Percentiles rank a stretch among this genome's conserved stretches.
These are phyloP conservation scores for Suhomyces taliae DNA, from an alignment of 1,139 yeast genomes.

Conservation along the genomic window DNA sequence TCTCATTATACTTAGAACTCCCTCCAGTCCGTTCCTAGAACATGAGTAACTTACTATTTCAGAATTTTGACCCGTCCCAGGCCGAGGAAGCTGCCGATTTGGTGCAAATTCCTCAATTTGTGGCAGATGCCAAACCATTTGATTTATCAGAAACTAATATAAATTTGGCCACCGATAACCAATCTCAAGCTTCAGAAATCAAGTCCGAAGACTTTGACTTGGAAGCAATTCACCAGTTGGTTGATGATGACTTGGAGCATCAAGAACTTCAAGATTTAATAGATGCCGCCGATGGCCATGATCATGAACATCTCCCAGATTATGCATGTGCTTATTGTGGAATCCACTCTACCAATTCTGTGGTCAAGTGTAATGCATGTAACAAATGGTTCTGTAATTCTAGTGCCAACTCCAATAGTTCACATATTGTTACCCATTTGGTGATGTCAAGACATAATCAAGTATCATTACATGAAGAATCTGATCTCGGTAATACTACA, in stretches of 20 bases:
- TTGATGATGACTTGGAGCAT: slow-evolving; percentile 1
- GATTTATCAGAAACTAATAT: neutral
- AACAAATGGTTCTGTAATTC: slow-evolving; percentile 90
- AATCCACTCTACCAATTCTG: slow-evolving; percentile 60
- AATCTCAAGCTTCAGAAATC: neutral
- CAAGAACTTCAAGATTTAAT: slow-evolving; percentile 2
- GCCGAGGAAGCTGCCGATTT: slow-evolving; percentile 1
- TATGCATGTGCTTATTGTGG: slow-evolving; percentile 79
- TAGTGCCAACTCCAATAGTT: slow-evolving; percentile 58
- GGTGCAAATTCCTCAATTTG: neutral
- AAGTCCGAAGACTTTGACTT: neutral
- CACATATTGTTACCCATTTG: slow-evolving; percentile 86
- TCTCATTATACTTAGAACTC: neutral
- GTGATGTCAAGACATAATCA: slow-evolving; percentile 77
- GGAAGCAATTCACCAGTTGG: neutral
- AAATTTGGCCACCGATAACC: neutral
- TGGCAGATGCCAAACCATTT: neutral
- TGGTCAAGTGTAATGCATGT: slow-evolving; percentile 77
- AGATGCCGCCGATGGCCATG: slow-evolving; percentile 6
- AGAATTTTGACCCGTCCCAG: slow-evolving; percentile 15
- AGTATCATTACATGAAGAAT: slow-evolving; percentile 74
- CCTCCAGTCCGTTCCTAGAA: neutral
- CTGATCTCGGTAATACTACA: slow-evolving; percentile 81
- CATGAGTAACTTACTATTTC: slow-evolving; percentile 30
- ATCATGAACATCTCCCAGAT: slow-evolving; percentile 19